Evolutionary conservation across 2,329 filamentous ascomycete species (phyloP).

Genomic region (Boeremia exigua): DNA sequence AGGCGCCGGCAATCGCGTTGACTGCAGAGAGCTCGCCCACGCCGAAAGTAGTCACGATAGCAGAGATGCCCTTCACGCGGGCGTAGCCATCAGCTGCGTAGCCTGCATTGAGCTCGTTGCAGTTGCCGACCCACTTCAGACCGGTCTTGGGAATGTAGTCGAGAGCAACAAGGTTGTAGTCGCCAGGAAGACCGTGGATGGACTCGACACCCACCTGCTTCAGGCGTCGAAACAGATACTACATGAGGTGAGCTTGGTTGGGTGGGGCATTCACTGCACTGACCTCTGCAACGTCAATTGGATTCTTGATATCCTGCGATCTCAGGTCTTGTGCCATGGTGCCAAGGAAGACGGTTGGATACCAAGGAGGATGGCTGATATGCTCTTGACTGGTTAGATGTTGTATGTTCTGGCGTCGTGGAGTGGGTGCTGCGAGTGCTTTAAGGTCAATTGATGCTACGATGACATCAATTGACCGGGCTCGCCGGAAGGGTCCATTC

Average conservation of each 20-base stretch:
- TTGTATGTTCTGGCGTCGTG: neutral
- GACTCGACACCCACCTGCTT: slow-evolving; percentile 52
- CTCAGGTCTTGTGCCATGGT: slow-evolving; percentile 50
- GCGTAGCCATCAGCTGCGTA: slow-evolving; percentile 58
- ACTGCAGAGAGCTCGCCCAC: slow-evolving; percentile 57
- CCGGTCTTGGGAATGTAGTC: slow-evolving; percentile 63
- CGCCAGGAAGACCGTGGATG: slow-evolving; percentile 55
- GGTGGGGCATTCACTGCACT: slow-evolving; percentile 10
- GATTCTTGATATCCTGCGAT: slow-evolving; percentile 51
- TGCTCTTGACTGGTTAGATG: neutral
- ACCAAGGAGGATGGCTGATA: neutral
- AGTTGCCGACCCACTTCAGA: slow-evolving; percentile 66
- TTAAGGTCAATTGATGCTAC: slow-evolving; percentile 4
- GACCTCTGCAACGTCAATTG: slow-evolving; percentile 64
- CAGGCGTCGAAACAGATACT: slow-evolving; percentile 51
- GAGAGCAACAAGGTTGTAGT: slow-evolving; percentile 57
- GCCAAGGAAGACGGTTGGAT: slow-evolving; percentile 10
- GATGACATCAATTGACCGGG: slow-evolving; percentile 20
- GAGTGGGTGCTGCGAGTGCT: slow-evolving; percentile 4
- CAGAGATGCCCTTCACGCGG: slow-evolving; percentile 53
- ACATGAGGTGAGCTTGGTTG: slow-evolving; percentile 5
- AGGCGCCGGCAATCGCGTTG: slow-evolving; percentile 56
- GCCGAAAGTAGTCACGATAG: slow-evolving; percentile 57
- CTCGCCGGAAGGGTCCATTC: slow-evolving; percentile 9
- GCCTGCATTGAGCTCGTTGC: slow-evolving; percentile 65